A percentile compares a stretch with the other conserved stretches of the same genome.
These are phyloP conservation scores for Oenanthe javanica DNA, from an alignment of 140 eudicot genomes.

Conservation along the genomic window DNA sequence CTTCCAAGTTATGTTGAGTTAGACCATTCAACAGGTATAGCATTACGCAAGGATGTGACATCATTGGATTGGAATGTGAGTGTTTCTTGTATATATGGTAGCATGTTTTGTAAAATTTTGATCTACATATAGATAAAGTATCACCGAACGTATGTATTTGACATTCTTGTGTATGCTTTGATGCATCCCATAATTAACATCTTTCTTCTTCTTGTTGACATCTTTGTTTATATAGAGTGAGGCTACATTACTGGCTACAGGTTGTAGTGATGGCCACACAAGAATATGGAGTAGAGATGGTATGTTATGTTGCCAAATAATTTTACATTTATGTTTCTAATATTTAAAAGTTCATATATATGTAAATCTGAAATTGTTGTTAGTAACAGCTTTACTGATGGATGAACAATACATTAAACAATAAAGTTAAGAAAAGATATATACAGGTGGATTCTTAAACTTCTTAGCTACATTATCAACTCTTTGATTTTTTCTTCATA, in stretches of 20 bases:
- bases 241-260: conserved; percentile 93
- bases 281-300: conserved; percentile 95
- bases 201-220: not conserved
- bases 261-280: conserved; percentile 98
- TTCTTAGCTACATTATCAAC: too few relatives aligned
- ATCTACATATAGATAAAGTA: not conserved
- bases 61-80: conserved; percentile 99
- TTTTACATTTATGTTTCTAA: conserved; percentile 5
- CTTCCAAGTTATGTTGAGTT: conserved; percentile 50
- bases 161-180: not conserved
- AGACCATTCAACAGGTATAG: conserved; percentile 74
- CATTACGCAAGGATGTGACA: conserved; percentile 93
- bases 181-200: not conserved
- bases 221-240: conserved; percentile 52
- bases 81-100: conserved; percentile 11
- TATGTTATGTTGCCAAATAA: conserved; percentile 19
- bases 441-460: too few relatives aligned
- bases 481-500: too few relatives aligned
- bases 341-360: not conserved
- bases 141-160: not conserved
- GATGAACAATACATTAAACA: not conserved
- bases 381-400: not conserved
- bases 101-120: not conserved
- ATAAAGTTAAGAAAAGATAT: not conserved
- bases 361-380: not conserved